Base-by-base conservation (phyloP, 2,329 filamentous ascomycete genomes). In the Juglanconis sp. region DNA sequence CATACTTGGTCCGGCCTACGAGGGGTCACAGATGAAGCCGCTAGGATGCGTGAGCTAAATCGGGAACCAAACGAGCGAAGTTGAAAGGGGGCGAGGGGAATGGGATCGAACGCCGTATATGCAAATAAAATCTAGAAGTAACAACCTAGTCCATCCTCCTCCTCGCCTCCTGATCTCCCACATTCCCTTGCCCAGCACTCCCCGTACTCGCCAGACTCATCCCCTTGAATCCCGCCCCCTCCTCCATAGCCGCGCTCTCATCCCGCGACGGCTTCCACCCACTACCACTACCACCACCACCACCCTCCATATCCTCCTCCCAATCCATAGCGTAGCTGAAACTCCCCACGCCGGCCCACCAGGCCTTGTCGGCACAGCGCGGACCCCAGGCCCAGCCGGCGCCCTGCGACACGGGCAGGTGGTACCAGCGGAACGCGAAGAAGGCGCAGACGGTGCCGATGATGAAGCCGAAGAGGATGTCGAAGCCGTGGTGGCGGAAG, bases 351-450 rank as follows among this genome's bases (percentile, higher is more conserved):
- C 89, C 90, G 17, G 90, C 87, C 79, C 89, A 92, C 72, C 93
- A 96, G 0, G 91, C 90, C 63, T 91, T 82, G 57, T 87, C 82
- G 48, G 80, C 78, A 68, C 84, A 90, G 54, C 93, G 82, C 0
- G 92, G 87, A 3, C 89, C 92, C 93, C 92, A 96, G 0, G 91
- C 87, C 92, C 92, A 96, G 13, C 93, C 93, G 1, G 88, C 89
- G 6, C 92, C 92, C n/a, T 83, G 81, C 24, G 78, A 79, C 64
- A 96, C 86, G 0, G 92, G 91, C 9, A 95, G 77, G 70, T 97
- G 92, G 71, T 96, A 97, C 77, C 88, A 91, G 31, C 90, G 82
- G 77, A 96, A 96, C 3, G 87, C 84, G 66, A 94, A 86, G 71
- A 87, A 87, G 24, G 90, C 84, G 42, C 84, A 84, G 49, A 87